Evolutionary conservation across 805 yeast genomes (phyloP).

Genomic region (Candida insectorum): DNA sequence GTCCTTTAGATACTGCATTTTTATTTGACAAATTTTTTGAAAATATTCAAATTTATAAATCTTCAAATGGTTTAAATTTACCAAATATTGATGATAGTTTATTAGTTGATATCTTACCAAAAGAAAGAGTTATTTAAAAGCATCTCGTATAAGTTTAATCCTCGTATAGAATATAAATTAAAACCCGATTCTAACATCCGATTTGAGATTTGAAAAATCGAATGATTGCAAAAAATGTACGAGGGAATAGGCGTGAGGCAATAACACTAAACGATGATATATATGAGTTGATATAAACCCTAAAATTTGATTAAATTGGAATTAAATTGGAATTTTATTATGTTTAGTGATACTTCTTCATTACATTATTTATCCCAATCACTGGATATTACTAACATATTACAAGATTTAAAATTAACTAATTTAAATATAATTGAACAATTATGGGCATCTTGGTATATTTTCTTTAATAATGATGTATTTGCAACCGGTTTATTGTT

Average conservation of each 20-base stretch:
- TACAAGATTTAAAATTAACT: slow-evolving; percentile 6
- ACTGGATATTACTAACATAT: slow-evolving; percentile 2
- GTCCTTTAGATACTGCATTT: slow-evolving; percentile 90
- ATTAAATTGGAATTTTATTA: not conserved
- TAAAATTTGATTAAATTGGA: not conserved
- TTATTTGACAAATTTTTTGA: slow-evolving; percentile 87
- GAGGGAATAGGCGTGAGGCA: not conserved
- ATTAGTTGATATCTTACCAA: slow-evolving; percentile 61
- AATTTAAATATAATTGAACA: slow-evolving; percentile 45
- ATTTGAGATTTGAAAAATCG: slow-evolving; percentile 4
- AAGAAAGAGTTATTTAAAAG: slow-evolving; percentile 53
- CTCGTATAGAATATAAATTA: slow-evolving; percentile 3
- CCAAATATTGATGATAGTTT: slow-evolving; percentile 46
- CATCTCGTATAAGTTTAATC: slow-evolving; percentile 1
- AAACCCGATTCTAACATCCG: slow-evolving; percentile 1
- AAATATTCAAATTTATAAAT: slow-evolving; percentile 55
- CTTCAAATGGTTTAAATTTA: slow-evolving; percentile 34
- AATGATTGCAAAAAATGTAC: slow-evolving; percentile 14
- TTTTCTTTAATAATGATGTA: slow-evolving; percentile 79
- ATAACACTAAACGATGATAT: not conserved
- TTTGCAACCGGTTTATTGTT: slow-evolving; percentile 89
- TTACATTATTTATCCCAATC: slow-evolving; percentile 10
- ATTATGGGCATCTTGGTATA: slow-evolving; percentile 87
- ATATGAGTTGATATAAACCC: not conserved
- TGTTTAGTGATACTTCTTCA: slow-evolving; percentile 11